Percentiles rank a stretch among this genome's conserved stretches.
phyloP scores from a whole-genome alignment of 1,284 basidiomycete species.

The Chondrostereum purpureum region DNA sequence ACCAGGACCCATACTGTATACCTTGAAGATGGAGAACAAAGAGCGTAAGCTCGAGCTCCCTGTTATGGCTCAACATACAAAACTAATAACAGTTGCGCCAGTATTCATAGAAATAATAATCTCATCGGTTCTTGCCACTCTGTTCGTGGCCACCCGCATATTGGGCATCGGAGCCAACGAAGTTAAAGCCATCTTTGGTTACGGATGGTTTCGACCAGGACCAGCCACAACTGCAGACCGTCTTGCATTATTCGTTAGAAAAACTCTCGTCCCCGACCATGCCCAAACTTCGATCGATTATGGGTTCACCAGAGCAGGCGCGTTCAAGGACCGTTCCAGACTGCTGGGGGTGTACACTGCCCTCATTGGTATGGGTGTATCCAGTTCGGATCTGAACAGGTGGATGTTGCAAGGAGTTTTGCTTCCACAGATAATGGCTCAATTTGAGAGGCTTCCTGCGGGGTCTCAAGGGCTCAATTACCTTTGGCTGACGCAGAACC shows the following conservation, averaged over 20 bases:
- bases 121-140: too few species aligned
- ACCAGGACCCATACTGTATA: too few species aligned
- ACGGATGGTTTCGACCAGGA: too few species aligned
- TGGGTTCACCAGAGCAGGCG: constrained; percentile 24
- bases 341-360: constrained; percentile 28
- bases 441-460: constrained; percentile 20
- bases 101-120: too few species aligned
- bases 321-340: constrained; percentile 12
- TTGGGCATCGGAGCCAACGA: too few species aligned
- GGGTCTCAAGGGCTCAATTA: constrained; percentile 21
- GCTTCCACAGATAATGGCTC: constrained; percentile 25
- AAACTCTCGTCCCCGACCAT: constrained; percentile 24
- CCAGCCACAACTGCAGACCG: constrained; percentile 29
- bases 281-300: constrained; percentile 27
- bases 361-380: constrained; percentile 17
- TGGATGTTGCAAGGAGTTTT: constrained; percentile 27
- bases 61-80: too few species aligned
- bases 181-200: too few species aligned
- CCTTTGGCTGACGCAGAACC: constrained; percentile 29
- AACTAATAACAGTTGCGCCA: too few species aligned
- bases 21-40: too few species aligned
- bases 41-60: too few species aligned
- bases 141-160: too few species aligned
- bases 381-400: constrained; percentile 20
- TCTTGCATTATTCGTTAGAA: constrained; percentile 20